These are phyloP conservation scores for Podospora pseudopauciseta DNA, from an alignment of 495 filamentous ascomycete genomes.

Conservation along the genomic window DNA sequence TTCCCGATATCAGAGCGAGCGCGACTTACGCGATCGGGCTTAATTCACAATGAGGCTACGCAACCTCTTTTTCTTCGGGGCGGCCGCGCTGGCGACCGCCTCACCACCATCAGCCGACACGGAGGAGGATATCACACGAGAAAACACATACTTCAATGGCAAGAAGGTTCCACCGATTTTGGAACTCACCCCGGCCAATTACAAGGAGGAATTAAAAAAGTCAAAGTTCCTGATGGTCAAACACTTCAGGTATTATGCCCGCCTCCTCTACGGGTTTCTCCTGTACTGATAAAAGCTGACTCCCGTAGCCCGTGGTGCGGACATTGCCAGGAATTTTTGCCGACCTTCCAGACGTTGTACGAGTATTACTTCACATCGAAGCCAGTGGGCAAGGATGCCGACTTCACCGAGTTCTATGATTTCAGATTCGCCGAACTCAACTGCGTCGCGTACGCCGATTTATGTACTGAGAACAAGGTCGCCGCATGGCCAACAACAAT, in stretches of 20 bases:
- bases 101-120: slow-evolving; percentile 28
- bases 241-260: slow-evolving; percentile 44
- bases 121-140: slow-evolving; percentile 32
- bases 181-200: slow-evolving; percentile 46
- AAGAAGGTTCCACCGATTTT: slow-evolving; percentile 71
- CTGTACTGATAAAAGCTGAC: slow-evolving; percentile 16
- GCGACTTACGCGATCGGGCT: neutral
- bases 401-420: slow-evolving; percentile 72
- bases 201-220: slow-evolving; percentile 37
- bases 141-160: slow-evolving; percentile 72
- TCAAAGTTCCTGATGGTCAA: slow-evolving; percentile 48
- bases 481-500: slow-evolving; percentile 66
- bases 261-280: neutral
- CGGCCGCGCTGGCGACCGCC: slow-evolving; percentile 36
- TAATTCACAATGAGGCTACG: slow-evolving; percentile 26
- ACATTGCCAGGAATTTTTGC: slow-evolving; percentile 78
- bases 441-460: slow-evolving; percentile 73
- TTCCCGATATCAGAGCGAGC: neutral
- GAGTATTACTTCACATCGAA: slow-evolving; percentile 97
- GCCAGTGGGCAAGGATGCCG: slow-evolving; percentile 42
- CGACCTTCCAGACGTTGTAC: slow-evolving; percentile 87
- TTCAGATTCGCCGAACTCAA: slow-evolving; percentile 85
- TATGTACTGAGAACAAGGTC: slow-evolving; percentile 65
- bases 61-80: slow-evolving; percentile 40
- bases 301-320: slow-evolving; percentile 56